Percentiles rank a stretch among this genome's conserved stretches.
Conservation (phyloP, 257 asterid genomes). For the Ehretia macrophylla region DNA sequence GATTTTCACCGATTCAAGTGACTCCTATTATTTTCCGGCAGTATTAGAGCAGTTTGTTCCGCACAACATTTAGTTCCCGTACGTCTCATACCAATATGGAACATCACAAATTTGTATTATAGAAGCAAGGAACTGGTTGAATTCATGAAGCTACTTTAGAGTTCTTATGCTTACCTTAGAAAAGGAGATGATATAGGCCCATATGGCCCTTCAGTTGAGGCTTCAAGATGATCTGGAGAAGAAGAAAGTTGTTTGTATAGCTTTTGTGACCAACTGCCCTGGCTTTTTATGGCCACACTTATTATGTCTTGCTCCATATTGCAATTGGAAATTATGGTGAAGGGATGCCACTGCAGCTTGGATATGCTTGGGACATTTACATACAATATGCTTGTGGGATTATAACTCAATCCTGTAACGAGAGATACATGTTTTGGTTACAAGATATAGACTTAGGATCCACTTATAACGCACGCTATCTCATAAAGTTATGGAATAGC, state of each 20-base stretch:
- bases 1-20: too few species aligned
- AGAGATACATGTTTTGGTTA: background rate
- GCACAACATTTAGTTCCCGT: too few species aligned
- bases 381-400: conserved; percentile 30
- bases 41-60: too few species aligned
- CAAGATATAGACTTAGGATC: too few species aligned
- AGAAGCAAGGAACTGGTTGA: too few species aligned
- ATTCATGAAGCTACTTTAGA: too few species aligned
- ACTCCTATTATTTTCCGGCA: too few species aligned
- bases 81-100: too few species aligned
- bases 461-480: too few species aligned
- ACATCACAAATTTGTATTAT: too few species aligned
- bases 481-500: too few species aligned
- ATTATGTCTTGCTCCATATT: conserved; percentile 33
- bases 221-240: conserved; percentile 35
- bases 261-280: conserved; percentile 38
- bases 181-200: conserved; percentile 43
- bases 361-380: conserved; percentile 31
- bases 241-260: conserved; percentile 28
- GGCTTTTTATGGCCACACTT: conserved; percentile 25
- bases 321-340: conserved; percentile 30
- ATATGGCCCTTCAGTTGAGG: conserved; percentile 59
- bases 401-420: conserved; percentile 22
- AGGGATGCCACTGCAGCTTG: conserved; percentile 49
- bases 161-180: conserved; percentile 24